phyloP scores from a whole-genome alignment of 1,139 yeast genomes.

The Zhuliangozyma blackwelliae region DNA sequence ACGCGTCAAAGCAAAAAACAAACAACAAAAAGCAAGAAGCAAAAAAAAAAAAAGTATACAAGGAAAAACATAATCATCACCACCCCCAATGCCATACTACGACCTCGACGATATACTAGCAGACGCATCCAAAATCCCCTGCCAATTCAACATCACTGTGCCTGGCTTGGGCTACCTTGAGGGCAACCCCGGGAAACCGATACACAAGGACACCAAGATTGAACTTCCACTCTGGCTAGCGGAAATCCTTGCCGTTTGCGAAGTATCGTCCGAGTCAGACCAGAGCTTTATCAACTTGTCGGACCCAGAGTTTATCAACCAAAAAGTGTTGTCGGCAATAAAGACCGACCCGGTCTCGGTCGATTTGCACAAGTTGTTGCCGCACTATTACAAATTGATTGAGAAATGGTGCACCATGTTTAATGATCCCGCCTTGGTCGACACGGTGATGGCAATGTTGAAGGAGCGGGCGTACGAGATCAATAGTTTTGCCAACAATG shows the following conservation, averaged over 20 bases:
- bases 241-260: conserved; percentile 62
- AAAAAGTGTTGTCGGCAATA: conserved; percentile 72
- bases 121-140: conserved; percentile 67
- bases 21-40: too few relatives aligned
- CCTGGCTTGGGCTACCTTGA: conserved; percentile 89
- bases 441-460: conserved; percentile 51
- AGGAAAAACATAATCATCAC: neutral
- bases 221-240: conserved; percentile 93
- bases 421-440: conserved; percentile 59
- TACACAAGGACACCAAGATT: conserved; percentile 60
- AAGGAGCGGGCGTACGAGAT: conserved; percentile 65
- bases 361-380: conserved; percentile 63
- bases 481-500: conserved; percentile 65
- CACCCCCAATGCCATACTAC: conserved; percentile 43
- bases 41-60: neutral
- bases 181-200: conserved; percentile 68
- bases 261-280: conserved; percentile 32
- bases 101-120: conserved; percentile 87
- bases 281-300: conserved; percentile 63
- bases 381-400: conserved; percentile 64
- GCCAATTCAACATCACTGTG: conserved; percentile 69
- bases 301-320: conserved; percentile 63
- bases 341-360: conserved; percentile 67
- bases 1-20: neutral
- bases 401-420: conserved; percentile 73